Evolutionary conservation across 306 rosid genomes (phyloP), one percentile per base, ranked within the genome.

Genomic region (Medicago lupulina): DNA sequence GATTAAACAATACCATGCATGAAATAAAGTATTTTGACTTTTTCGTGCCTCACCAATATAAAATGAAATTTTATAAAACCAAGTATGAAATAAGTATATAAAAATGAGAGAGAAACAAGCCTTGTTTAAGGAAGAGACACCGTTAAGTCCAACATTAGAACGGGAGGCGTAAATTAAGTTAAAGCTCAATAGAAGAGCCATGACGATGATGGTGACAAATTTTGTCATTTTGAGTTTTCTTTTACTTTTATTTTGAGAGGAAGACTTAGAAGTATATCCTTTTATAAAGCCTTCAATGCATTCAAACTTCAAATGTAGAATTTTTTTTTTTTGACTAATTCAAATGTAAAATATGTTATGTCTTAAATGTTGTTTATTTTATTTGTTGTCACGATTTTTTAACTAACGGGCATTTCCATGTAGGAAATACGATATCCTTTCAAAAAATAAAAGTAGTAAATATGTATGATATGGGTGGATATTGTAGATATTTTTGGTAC

Each of bases 171-270:
- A 19, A 76, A 77, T 72, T n/a, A 89, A 76, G 9, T 67, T 76
- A 12, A 80, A 81, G 89, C 87, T 83, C 0, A 87, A 74, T 18
- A 91, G 83, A 67, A 91, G 86, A 65, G 58, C 66, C 8, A 89
- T 23, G 53, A 87, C 79, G 83, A 91, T 71, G 10, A 55, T 9
- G 78, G 85, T 75, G 75, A 59, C n/a, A 0, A 79, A 59, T 76
- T 84, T 87, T 13, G 85, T 80, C 96, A 91, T 88, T 1, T 15
- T 68, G 60, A 31, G 3, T 31, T 39, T 9, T 43, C n/a, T 41
- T 7, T 62, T 53, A 13, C 7, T 40, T 40, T 46, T 46, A n/a
- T 13, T 7, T 46, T 46, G 51, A 46, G n/a, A 46, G 6, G 6
- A 46, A 13, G 51, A 46, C 16, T 11, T 12, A 12, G 5, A 44